Conservation (phyloP, 352 stramenopile genomes). For the Phytophthora ramorum region DNA sequence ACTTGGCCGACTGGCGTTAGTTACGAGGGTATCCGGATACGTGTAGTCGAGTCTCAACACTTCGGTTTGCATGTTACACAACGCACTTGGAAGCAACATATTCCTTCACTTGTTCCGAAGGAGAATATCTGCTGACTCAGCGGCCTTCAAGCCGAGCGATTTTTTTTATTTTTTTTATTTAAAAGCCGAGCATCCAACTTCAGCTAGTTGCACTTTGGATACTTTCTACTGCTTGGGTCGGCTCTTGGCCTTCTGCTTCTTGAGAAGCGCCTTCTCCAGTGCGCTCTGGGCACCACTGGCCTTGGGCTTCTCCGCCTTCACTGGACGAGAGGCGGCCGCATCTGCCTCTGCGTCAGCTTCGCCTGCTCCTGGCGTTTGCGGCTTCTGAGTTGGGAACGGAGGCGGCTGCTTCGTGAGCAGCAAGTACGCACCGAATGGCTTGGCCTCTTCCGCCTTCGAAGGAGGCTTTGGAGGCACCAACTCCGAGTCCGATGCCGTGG, state of each 20-base stretch:
- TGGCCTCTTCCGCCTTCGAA: constrained; percentile 10
- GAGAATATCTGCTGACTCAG: no score
- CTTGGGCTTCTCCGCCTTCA: constrained; percentile 15
- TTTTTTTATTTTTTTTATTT: no score
- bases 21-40: no score
- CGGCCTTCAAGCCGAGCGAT: no score
- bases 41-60: no score
- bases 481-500: neutral
- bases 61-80: no score
- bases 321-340: neutral
- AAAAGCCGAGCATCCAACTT: no score
- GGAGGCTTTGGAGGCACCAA: neutral
- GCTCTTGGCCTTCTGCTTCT: constrained; percentile 29
- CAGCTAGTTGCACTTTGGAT: no score
- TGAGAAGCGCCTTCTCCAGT: constrained; percentile 35
- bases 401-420: constrained; percentile 35
- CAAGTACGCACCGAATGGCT: constrained; percentile 35
- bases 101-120: no score
- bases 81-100: no score
- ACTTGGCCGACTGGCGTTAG: neutral
- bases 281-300: constrained; percentile 15
- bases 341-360: neutral
- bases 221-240: constrained; percentile 11
- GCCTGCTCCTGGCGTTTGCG: neutral
- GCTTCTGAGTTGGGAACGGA: constrained; percentile 5